A percentile compares a stretch with the other conserved stretches of the same genome.
phyloP scores from a whole-genome alignment of 1,284 basidiomycete species.

The Tylopilus sp. region DNA sequence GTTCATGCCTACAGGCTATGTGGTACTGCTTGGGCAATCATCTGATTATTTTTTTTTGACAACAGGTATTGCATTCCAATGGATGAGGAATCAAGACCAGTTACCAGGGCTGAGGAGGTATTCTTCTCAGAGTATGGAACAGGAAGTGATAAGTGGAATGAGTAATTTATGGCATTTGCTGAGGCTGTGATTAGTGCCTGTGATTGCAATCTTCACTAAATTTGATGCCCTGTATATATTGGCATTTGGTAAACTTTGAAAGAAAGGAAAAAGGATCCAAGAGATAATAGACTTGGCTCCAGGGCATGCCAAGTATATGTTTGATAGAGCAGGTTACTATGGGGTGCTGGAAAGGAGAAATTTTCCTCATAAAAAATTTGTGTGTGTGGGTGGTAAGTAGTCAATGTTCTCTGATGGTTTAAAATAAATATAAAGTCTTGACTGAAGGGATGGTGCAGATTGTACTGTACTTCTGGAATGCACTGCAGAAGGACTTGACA shows the following conservation, averaged over 20 bases:
- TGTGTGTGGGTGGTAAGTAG: too few relatives aligned
- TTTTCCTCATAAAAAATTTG: background rate
- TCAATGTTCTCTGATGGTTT: background rate
- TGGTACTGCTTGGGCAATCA: too few relatives aligned
- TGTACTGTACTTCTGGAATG: background rate
- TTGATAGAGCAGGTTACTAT: background rate
- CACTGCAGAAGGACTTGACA: slow-evolving; percentile 2
- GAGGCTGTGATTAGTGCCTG: slow-evolving; percentile 8
- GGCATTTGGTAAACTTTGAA: background rate
- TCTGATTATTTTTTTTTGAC: background rate
- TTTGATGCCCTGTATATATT: slow-evolving; percentile 12
- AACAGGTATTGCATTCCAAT: slow-evolving; percentile 20
- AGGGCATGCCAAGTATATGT: background rate
- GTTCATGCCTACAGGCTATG: slow-evolving; percentile 13
- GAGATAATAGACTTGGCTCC: background rate
- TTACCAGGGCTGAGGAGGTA: slow-evolving; percentile 8
- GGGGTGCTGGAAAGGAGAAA: background rate
- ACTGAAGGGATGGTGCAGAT: background rate
- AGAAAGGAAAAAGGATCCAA: background rate
- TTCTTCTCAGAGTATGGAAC: slow-evolving; percentile 17
- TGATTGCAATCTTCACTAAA: slow-evolving; percentile 15
- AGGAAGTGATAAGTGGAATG: slow-evolving; percentile 3
- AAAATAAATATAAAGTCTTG: background rate
- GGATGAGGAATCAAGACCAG: slow-evolving; percentile 3
- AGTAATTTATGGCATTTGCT: background rate